Evolutionary conservation across 176 grass and related monocot species (phyloP).

Genomic region (Musa itinerans): DNA sequence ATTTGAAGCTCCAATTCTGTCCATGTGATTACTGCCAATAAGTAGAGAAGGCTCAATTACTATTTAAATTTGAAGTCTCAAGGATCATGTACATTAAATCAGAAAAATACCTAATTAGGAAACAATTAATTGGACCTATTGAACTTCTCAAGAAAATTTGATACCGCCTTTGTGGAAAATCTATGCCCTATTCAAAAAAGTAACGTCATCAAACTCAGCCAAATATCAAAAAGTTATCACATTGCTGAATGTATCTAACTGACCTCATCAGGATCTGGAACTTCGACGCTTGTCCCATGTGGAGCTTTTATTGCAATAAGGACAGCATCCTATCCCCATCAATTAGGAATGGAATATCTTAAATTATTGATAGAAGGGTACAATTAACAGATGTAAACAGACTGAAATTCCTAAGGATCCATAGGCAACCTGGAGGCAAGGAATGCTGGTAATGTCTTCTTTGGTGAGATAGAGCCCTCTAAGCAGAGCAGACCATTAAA

Average conservation of each 20-base stretch:
- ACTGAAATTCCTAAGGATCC: background rate
- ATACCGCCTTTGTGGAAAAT: conserved; percentile 49
- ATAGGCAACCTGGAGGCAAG: conserved; percentile 53
- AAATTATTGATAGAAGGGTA: background rate
- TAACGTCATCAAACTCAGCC: background rate
- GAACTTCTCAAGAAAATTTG: conserved; percentile 71
- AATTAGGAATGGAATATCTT: conserved; percentile 23
- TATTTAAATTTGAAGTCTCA: background rate
- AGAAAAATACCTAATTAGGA: conserved; percentile 56
- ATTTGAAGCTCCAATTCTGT: conserved; percentile 6
- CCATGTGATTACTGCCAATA: conserved; percentile 39
- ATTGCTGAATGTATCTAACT: conserved; percentile 14
- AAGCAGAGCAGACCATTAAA: conserved; percentile 16
- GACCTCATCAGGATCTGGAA: conserved; percentile 74
- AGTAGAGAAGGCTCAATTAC: conserved; percentile 4
- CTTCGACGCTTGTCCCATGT: conserved; percentile 83
- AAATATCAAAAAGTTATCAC: background rate
- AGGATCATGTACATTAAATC: background rate
- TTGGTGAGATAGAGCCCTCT: conserved; percentile 61
- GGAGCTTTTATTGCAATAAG: conserved; percentile 78
- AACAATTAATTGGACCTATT: conserved; percentile 78
- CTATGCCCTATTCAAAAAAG: conserved; percentile 38
- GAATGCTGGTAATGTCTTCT: conserved; percentile 63
- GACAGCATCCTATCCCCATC: conserved; percentile 43
- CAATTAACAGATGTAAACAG: conserved; percentile 20